Base-by-base conservation (phyloP, 2,329 filamentous ascomycete species). In the Colletotrichum echinochloae region DNA sequence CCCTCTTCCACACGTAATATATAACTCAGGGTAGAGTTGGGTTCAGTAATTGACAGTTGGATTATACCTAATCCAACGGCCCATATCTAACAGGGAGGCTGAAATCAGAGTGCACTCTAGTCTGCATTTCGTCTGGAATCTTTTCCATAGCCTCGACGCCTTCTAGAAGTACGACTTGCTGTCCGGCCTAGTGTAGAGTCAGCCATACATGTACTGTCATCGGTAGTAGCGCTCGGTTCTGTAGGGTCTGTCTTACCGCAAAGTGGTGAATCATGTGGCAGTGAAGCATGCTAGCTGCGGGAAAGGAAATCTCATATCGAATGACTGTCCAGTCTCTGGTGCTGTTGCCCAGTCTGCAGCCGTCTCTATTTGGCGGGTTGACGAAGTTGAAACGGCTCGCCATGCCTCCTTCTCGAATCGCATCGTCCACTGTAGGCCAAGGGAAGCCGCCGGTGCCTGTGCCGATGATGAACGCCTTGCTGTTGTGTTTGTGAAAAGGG, bases 251-350 rank as follows among this genome's bases (percentile, higher is more conserved):
- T 16, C 66, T 60, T 66, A 70, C 63, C 12, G 63, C 66, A 18
- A 70, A 70, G 26, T 70, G 66, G n/a, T 66, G 63, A 18, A 66
- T 70, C 66, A 70, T 70, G 5, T 70, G 66, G 28, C 66, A 70
- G 23, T 70, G 63, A 51, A 70, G 66, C 66, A 70, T 70, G n/a
- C 63, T 70, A 4, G 63, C 66, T 2, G 66, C 63, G 35, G 66
- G 66, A 44, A 66, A 70, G 2, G 55, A 48, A 9, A 70, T 70
- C 56, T 70, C 62, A 18, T 70, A 70, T 37, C 66, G 62, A n/a
- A 70, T 70, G n/a, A 70, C 66, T 6, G 66, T 57, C 66, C 63
- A 70, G 49, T 70, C 63, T 9, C 66, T 63, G 5, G 63, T 70
- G 35, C 66, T 66, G 41, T 61, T 70, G 1, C 63, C 66, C 20